A percentile compares a stretch with the other conserved stretches of the same genome.
Evolutionary conservation across 805 yeast species (phyloP).

Genomic region (Pichia deserticola): DNA sequence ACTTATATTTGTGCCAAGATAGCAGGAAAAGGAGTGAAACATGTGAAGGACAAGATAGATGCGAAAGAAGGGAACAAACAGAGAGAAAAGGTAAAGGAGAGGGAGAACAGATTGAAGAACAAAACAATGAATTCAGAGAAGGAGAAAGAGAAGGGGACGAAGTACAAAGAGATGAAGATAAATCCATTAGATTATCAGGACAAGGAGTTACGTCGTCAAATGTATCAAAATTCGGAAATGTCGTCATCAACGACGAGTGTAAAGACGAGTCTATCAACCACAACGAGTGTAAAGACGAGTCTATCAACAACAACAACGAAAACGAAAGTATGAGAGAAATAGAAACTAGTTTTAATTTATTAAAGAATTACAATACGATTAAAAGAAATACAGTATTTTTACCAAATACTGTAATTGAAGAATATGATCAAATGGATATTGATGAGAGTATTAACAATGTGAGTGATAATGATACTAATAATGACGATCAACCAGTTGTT

Average conservation of each 20-base stretch:
- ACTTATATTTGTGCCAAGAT: neutral
- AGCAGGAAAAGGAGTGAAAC: neutral
- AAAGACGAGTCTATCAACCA: too few relatives aligned
- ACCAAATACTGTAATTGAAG: slow-evolving; percentile 12
- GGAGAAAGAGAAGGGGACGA: neutral
- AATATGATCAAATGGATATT: slow-evolving; percentile 1
- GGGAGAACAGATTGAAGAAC: neutral
- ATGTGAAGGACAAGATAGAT: neutral
- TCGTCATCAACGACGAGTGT: neutral
- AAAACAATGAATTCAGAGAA: neutral
- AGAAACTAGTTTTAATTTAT: neutral
- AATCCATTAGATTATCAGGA: too few relatives aligned
- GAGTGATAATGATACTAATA: neutral
- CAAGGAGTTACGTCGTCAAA: too few relatives aligned
- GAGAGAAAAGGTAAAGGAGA: neutral
- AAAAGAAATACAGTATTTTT: slow-evolving; percentile 20
- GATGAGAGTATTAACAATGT: slow-evolving; percentile 1
- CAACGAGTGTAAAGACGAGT: too few relatives aligned
- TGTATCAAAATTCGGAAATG: neutral
- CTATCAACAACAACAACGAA: neutral
- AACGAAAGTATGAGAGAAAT: neutral
- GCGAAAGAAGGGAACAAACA: neutral
- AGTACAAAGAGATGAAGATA: neutral
- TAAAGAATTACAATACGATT: slow-evolving; percentile 23
- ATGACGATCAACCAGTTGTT: neutral